phyloP scores from a whole-genome alignment of 495 filamentous ascomycete species.

The Daldinia concentrica region DNA sequence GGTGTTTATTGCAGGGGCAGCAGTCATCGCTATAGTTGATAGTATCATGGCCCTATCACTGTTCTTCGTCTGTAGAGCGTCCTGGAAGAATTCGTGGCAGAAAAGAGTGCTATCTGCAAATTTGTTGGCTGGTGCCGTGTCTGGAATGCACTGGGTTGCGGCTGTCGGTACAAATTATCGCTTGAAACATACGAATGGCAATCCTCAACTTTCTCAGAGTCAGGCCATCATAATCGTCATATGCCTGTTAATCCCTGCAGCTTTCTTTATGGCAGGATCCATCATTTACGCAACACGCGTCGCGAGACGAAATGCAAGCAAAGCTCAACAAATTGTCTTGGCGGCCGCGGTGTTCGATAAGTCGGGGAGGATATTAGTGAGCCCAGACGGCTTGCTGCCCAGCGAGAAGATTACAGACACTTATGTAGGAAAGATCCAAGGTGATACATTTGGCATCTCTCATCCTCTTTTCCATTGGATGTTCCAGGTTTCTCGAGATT shows the following conservation, averaged over 20 bases:
- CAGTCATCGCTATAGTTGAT: slow-evolving; percentile 74
- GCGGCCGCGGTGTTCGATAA: slow-evolving; percentile 80
- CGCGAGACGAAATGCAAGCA: slow-evolving; percentile 63
- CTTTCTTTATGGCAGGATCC: slow-evolving; percentile 58
- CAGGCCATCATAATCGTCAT: slow-evolving; percentile 70
- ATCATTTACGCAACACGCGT: slow-evolving; percentile 66
- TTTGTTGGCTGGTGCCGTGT: slow-evolving; percentile 76
- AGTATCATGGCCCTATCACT: slow-evolving; percentile 72
- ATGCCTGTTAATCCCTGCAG: slow-evolving; percentile 69
- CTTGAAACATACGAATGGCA: slow-evolving; percentile 50
- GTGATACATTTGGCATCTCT: slow-evolving; percentile 77
- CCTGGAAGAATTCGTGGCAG: slow-evolving; percentile 83
- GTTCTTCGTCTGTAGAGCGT: slow-evolving; percentile 79
- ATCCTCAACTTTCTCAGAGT: slow-evolving; percentile 57
- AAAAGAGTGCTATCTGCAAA: slow-evolving; percentile 72
- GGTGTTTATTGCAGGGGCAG: slow-evolving; percentile 71
- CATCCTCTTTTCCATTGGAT: slow-evolving; percentile 90
- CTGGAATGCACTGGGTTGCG: slow-evolving; percentile 90
- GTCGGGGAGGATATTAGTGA: slow-evolving; percentile 80
- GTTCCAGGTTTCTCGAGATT: slow-evolving; percentile 80
- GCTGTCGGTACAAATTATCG: slow-evolving; percentile 74
- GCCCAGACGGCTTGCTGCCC: slow-evolving; percentile 81
- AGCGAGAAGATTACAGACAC: slow-evolving; percentile 80
- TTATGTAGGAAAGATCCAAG: slow-evolving; percentile 76
- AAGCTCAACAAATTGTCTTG: slow-evolving; percentile 81